Base-by-base conservation (phyloP, 2,329 filamentous ascomycete species). In the Pezicula rhizophila region DNA sequence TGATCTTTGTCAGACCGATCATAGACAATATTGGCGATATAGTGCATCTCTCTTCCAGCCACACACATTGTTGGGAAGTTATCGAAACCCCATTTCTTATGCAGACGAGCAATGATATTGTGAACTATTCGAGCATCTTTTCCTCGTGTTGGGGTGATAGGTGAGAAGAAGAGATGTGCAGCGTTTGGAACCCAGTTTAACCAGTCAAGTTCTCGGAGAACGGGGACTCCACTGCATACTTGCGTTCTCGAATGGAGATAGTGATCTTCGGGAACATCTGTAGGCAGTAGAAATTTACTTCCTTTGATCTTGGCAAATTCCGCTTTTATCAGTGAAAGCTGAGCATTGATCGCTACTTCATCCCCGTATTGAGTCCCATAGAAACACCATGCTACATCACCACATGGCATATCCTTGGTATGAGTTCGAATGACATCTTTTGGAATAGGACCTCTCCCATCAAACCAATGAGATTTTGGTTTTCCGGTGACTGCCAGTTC, bases 11-110 rank as follows among this genome's bases (percentile, higher is more conserved):
- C 65, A 28, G 66, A 66, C 4, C 70, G 65, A 51, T 79, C 69
- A 57, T 75, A 79, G 15, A 78, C 68, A 20, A 79, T 74, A 49
- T 75, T 74, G 2, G 76, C 70, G 48, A 79, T 79, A 56, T 77
- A 72, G 56, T 78, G 75, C 67, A 79, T 77, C 58, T 79, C 75
- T 15, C 75, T 65, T 48, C 73, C 68, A 1, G 73, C 72, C 4
- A 79, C 69, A 45, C 71, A 71, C 38, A 78, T 72, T 2, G 72
- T 73, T 3, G 72, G 69, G 50, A 78, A 73, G 42, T 75, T 68
- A 55, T 79, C 75, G 50, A 78, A 70, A 5, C 70, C 71, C 45
- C 66, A 65, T 49, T 75, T 67, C 33, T 67, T 60, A 2, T 73
- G 75, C 41, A 77, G 73, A 8, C 64, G 60, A 2, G 70, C 73